A percentile compares a stretch with the other conserved stretches of the same genome.
Evolutionary conservation across 441 rosid genomes (phyloP).

Genomic region (Omphalea diandra): DNA sequence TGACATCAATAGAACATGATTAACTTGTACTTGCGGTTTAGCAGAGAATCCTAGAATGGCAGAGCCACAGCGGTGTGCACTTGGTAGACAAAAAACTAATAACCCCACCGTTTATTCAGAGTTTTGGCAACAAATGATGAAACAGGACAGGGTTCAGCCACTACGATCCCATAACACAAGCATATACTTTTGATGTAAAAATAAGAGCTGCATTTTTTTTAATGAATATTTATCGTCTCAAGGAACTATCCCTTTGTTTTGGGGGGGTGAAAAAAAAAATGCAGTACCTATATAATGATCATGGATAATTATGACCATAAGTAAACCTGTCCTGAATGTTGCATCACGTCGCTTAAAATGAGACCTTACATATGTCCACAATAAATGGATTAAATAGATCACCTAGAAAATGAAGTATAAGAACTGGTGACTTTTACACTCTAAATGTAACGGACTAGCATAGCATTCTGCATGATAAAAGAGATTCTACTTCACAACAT

Average conservation of each 20-base stretch:
- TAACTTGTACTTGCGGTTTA: background rate
- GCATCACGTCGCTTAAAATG: background rate
- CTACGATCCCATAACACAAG: background rate
- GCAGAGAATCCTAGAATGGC: constrained; percentile 14
- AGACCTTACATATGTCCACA: background rate
- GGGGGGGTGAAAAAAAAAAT: background rate
- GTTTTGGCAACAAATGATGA: constrained; percentile 11
- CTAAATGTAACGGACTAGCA: background rate
- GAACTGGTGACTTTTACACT: background rate
- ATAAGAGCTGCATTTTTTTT: background rate
- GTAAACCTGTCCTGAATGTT: background rate
- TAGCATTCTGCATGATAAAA: background rate
- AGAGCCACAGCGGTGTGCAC: background rate
- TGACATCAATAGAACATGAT: constrained; percentile 6
- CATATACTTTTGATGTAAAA: background rate
- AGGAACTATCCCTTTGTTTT: background rate
- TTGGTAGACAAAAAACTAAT: constrained; percentile 6
- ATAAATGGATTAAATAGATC: background rate
- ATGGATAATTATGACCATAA: background rate
- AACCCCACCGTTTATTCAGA: background rate
- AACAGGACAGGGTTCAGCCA: constrained; percentile 7
- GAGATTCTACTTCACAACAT: background rate
- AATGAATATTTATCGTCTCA: background rate
- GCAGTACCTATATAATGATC: background rate
- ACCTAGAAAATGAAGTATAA: background rate